These are phyloP conservation scores for Gossypium schwendimanii DNA, from an alignment of 441 rosid genomes.

Conservation along the genomic window DNA sequence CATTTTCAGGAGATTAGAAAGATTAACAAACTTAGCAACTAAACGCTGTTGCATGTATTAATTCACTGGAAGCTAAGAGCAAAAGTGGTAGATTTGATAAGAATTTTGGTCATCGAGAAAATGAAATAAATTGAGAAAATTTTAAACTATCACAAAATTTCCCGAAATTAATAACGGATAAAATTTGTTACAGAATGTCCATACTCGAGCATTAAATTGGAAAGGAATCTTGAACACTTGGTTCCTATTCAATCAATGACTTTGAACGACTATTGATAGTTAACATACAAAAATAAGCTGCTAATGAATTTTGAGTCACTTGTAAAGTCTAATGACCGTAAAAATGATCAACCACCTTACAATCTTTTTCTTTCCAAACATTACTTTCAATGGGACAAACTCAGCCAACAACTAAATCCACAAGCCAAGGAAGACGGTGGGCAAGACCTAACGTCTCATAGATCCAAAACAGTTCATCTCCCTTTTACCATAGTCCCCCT, in stretches of 20 bases:
- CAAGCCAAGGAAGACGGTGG: not conserved
- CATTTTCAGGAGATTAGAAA: not conserved
- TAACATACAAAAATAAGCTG: not conserved
- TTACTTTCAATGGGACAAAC: not conserved
- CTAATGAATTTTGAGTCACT: not conserved
- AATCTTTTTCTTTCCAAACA: not conserved
- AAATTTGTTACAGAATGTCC: not conserved
- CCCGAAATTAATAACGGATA: not conserved
- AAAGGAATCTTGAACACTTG: not conserved
- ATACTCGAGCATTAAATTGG: not conserved
- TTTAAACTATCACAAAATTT: not conserved
- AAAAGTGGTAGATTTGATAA: not conserved
- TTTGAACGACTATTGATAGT: not conserved
- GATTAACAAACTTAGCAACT: not conserved
- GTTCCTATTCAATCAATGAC: not conserved
- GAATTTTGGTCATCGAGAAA: not conserved
- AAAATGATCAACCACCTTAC: not conserved
- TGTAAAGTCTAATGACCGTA: not conserved
- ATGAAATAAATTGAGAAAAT: not conserved
- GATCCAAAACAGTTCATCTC: not conserved
- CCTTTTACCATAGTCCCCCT: not conserved
- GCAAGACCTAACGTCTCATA: not conserved
- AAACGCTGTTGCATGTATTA: not conserved
- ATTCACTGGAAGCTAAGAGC: slow-evolving; percentile 7
- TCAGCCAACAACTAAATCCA: not conserved